A percentile compares a stretch with the other conserved stretches of the same genome.
Evolutionary conservation across 495 filamentous ascomycete species (phyloP).

Genomic region (Xylaria intraflava): DNA sequence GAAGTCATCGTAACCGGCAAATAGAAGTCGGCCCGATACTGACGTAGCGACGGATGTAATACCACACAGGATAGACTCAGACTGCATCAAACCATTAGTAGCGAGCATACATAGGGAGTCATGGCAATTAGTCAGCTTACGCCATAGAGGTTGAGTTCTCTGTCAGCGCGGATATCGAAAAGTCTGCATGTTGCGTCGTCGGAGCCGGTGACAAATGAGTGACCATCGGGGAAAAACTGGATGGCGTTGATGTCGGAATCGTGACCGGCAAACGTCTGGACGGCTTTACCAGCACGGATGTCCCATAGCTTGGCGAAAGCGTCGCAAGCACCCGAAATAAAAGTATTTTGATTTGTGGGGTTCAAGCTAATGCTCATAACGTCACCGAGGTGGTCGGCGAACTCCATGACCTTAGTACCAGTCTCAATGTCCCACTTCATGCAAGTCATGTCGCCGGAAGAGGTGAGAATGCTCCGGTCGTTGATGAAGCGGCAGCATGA

Average conservation of each 20-base stretch:
- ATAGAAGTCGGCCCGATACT: constrained; percentile 89
- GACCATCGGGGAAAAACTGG: constrained; percentile 98
- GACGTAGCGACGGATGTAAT: constrained; percentile 98
- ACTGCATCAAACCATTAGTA: constrained; percentile 49
- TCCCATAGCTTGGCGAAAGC: constrained; percentile 99
- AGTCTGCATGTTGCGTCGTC: constrained; percentile 96
- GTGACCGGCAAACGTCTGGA: constrained; percentile 96
- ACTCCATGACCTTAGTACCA: constrained; percentile 93
- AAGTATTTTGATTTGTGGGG: constrained; percentile 96
- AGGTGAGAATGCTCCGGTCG: constrained; percentile 94
- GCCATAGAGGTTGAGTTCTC: constrained; percentile 93
- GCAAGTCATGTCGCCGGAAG: constrained; percentile 98
- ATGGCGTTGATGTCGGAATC: constrained; percentile 99
- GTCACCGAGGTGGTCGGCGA: constrained; percentile 95
- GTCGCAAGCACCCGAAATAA: constrained; percentile 97
- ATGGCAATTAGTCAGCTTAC: constrained; percentile 47
- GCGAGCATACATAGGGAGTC: background rate
- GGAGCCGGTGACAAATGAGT: constrained; percentile 96
- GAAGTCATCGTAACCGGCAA: constrained; percentile 97
- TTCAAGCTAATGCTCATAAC: constrained; percentile 99
- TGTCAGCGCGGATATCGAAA: constrained; percentile 94
- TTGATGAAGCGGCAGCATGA: constrained; percentile 99
- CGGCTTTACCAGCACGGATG: constrained; percentile 95
- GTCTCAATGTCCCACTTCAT: constrained; percentile 99
- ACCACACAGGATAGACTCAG: constrained; percentile 92